A percentile compares a stretch with the other conserved stretches of the same genome.
These are phyloP conservation scores for Hyphopichia homilentoma DNA, from an alignment of 805 yeast species.

Conservation along the genomic window DNA sequence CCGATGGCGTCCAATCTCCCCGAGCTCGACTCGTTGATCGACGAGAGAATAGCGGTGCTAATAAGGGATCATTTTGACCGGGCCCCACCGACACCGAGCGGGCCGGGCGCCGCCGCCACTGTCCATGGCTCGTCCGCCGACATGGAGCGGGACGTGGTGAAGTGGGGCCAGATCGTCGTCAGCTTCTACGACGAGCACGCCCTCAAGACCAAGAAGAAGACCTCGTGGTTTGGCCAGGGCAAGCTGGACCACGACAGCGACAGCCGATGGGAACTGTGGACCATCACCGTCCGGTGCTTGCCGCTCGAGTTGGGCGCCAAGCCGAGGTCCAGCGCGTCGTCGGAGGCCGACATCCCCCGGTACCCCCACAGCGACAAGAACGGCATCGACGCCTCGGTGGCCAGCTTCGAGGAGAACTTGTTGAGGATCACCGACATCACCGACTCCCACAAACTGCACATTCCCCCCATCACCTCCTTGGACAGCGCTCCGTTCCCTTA, in stretches of 20 bases:
- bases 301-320: constrained; percentile 16
- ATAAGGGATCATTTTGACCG: constrained; percentile 24
- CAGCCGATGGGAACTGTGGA: constrained; percentile 69
- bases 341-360: not conserved
- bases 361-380: not conserved
- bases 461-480: constrained; percentile 69
- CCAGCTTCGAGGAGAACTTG: constrained; percentile 39
- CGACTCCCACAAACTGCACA: constrained; percentile 57
- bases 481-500: constrained; percentile 65
- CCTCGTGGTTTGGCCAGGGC: constrained; percentile 53
- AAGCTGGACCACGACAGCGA: constrained; percentile 29
- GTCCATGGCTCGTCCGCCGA: not conserved
- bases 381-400: constrained; percentile 31
- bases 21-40: constrained; percentile 46
- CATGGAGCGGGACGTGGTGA: not conserved
- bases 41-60: constrained; percentile 29
- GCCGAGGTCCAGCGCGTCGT: not conserved
- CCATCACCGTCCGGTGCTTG: constrained; percentile 45
- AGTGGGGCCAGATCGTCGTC: constrained; percentile 29
- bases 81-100: constrained; percentile 8
- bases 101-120: constrained; percentile 13
- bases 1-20: constrained; percentile 46
- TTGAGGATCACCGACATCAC: constrained; percentile 47
- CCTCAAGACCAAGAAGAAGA: constrained; percentile 37
- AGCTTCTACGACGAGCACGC: constrained; percentile 38